Base-by-base conservation (phyloP, 768 basidiomycete species). In the Tylopilus intermedius region DNA sequence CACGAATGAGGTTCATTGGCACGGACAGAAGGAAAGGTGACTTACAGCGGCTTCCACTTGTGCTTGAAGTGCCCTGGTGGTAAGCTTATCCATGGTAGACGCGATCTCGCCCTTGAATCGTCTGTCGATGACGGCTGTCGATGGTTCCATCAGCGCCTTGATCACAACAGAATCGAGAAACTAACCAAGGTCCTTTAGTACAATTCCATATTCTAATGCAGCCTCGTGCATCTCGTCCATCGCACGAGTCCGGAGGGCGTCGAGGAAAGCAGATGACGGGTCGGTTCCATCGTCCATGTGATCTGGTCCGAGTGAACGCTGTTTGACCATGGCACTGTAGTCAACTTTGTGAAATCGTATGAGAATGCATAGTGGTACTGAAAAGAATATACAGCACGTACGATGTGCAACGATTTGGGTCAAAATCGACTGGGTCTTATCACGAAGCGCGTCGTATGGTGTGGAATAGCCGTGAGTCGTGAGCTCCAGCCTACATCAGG, bases 101-200 rank as follows among this genome's bases (percentile, higher is more conserved):
- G 88, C 90, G 58, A 90, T 90, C 62, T 92, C 89, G 53, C 88
- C 89, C 74, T 92, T 91, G 75, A 92, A 92, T 60, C 90, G 86
- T 29, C 90, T 75, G 64, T 91, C 88, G 53, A 91, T 91, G 50
- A 92, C 90, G 50, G 89, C 90, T 84, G 51, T 51, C 18, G 58
- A 59, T 26, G n/a, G 26, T 38, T 29, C 27, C 1, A 48, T 66
- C 27, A 51, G 56, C 47, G 27, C 27, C 13, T 22, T n/a, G 15
- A 32, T 30, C 29, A 22, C 9, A 10, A 32, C n/a, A 10, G 45
- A 21, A 30, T 10, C 24, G 33, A 14, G 22, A 45, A 29, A 63
- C 76, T 5, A 58, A 83, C 83, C 84, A 35, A 91, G 80, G 57
- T 92, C 90, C 68, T 89, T 89, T 45, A 92, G 67, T 33, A 86